Evolutionary conservation across 2,329 filamentous ascomycete genomes (phyloP), one percentile per base, ranked within the genome.

Genomic region (Sordariomycetes sp.): DNA sequence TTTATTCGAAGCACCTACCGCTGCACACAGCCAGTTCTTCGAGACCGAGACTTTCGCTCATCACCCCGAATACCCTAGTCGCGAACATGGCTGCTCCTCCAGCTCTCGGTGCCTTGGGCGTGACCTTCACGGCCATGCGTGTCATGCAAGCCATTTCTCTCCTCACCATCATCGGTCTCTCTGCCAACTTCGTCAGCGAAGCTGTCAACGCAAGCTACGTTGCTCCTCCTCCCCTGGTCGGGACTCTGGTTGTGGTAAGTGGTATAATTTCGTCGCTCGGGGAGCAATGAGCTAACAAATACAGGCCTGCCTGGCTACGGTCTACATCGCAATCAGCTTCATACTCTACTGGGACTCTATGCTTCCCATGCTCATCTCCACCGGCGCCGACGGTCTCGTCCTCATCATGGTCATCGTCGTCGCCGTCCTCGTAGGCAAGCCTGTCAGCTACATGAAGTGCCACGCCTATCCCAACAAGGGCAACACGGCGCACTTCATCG

Each of bases 311-410:
- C 77, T 92, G 38, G 79, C 84, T 8, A 72, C 79, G 5, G 72
- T 94, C 39, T 94, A 94, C 68, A 75, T 80, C 43, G 71, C 72
- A 46, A 79, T 93, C 46, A 81, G 82, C 14, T 82, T 82, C 61
- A 86, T 93, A 53, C 82, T 88, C 44, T 90, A 86, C 59, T 69
- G 79, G 46, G 84, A 88, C 53, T 70, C 75, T 45, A 72, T 86
- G 43, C 79, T 88, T 10, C 82, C 86, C 5, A 78, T 87, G 41
- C 71, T 88, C 36, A 68, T 85, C 58, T 71, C 72, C 32, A 70
- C 77, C 1, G 73, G 57, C 10, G 61, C 82, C 33, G 88, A 95
- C 57, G 55, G 66, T 4, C 54, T 78, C 23, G 70, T 92, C 28
- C 72, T 92, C 35, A 71, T 93, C 39, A 85, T 85, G 12, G 74